phyloP scores from a whole-genome alignment of 2,329 filamentous ascomycete genomes.

The Neofusicoccum sp. region DNA sequence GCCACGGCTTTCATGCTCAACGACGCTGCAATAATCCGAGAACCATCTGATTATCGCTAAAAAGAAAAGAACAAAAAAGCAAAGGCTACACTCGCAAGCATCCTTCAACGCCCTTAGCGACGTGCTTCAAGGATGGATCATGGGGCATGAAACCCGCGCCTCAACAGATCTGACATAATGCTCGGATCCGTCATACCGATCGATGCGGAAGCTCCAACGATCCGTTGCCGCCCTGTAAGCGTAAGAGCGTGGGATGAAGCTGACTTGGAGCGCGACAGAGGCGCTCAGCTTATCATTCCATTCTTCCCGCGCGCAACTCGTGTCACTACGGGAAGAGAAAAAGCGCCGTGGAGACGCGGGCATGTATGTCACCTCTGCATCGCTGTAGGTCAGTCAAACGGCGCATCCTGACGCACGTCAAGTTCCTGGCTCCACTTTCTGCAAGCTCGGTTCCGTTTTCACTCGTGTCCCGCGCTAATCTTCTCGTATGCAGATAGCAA shows the following conservation, averaged over 20 bases:
- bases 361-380: slow-evolving; percentile 8
- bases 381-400: background rate
- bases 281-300: background rate
- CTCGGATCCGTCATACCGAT: background rate
- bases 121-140: background rate
- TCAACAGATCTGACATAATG: background rate
- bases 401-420: background rate
- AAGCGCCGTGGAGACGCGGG: background rate
- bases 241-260: background rate
- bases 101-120: background rate
- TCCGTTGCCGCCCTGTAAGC: too few relatives aligned
- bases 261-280: background rate
- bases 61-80: too few relatives aligned
- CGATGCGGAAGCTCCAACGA: background rate
- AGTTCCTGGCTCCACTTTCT: background rate
- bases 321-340: background rate
- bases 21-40: background rate
- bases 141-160: slow-evolving; percentile 1
- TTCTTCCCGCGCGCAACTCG: background rate
- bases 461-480: background rate
- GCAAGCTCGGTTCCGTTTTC: background rate
- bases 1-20: background rate
- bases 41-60: background rate
- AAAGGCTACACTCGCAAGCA: background rate
- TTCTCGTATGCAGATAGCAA: background rate